Conservation (phyloP, 1,284 basidiomycete species). For the Fomitopsis pinicola region DNA sequence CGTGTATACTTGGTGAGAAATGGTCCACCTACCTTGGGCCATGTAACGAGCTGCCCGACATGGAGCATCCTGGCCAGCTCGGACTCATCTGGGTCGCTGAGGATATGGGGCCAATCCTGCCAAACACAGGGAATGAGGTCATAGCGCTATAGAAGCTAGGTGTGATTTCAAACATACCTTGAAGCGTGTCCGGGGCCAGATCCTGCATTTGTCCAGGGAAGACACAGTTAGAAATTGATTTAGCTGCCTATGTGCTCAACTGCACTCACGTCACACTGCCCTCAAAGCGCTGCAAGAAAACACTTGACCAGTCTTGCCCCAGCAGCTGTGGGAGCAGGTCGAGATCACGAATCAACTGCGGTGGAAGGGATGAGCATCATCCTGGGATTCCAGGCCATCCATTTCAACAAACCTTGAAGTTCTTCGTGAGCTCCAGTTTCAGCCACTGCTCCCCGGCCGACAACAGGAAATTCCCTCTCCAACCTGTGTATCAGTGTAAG, state of each 20-base stretch:
- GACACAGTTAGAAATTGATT: not conserved
- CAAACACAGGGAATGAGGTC: not conserved
- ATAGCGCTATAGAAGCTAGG: constrained; percentile 3
- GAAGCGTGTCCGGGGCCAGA: constrained; percentile 83
- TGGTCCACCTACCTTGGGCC: constrained; percentile 79
- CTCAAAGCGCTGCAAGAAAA: constrained; percentile 89
- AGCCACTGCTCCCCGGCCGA: constrained; percentile 91
- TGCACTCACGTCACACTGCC: constrained; percentile 71
- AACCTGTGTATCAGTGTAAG: constrained; percentile 45
- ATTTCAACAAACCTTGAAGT: constrained; percentile 66
- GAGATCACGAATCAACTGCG: constrained; percentile 83
- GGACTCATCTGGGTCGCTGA: constrained; percentile 79
- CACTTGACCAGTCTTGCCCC: constrained; percentile 93
- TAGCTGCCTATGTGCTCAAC: not conserved
- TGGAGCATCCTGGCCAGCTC: constrained; percentile 82
- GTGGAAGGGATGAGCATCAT: not conserved
- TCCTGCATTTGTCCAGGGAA: constrained; percentile 40
- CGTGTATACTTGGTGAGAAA: not conserved
- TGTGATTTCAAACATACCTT: constrained; percentile 41
- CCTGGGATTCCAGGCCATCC: not conserved
- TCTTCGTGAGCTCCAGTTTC: constrained; percentile 92
- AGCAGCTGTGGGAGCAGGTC: constrained; percentile 86
- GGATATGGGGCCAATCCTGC: constrained; percentile 80
- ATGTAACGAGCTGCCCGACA: constrained; percentile 88
- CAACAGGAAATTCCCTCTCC: constrained; percentile 94